Evolutionary conservation across 805 yeast genomes (phyloP).

Genomic region (Yarrowia keelungensis): DNA sequence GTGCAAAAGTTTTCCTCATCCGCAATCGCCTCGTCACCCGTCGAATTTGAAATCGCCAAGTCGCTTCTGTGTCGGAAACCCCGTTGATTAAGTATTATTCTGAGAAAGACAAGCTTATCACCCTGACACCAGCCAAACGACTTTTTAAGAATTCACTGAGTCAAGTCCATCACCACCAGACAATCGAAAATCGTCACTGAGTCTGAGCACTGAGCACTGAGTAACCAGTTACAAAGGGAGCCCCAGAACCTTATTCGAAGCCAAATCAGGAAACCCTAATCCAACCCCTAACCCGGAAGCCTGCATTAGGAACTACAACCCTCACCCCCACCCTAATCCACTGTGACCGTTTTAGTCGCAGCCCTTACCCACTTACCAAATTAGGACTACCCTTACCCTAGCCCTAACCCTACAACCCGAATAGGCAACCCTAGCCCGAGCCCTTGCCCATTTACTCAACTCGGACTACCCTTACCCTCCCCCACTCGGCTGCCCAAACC

Average conservation of each 20-base stretch:
- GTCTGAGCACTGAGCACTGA: conserved; percentile 31
- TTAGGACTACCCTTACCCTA: background rate
- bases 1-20: conserved; percentile 33
- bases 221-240: conserved; percentile 14
- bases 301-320: too few species aligned
- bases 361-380: too few species aligned
- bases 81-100: conserved; percentile 26
- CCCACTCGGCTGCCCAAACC: background rate
- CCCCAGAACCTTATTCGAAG: background rate
- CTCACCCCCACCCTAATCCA: background rate
- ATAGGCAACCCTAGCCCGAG: conserved; percentile 1
- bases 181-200: conserved; percentile 37
- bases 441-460: too few species aligned
- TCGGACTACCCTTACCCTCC: too few species aligned
- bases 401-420: background rate
- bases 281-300: background rate
- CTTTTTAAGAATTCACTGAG: conserved; percentile 37
- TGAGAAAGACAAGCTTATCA: conserved; percentile 25
- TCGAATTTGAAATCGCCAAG: background rate
- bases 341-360: too few species aligned
- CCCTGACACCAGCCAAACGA: background rate
- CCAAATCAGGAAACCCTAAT: background rate
- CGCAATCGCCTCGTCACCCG: background rate
- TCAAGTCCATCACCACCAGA: conserved; percentile 36
- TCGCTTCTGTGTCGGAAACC: background rate